phyloP scores from a whole-genome alignment of 441 rosid species.

The Gossypium aridum region DNA sequence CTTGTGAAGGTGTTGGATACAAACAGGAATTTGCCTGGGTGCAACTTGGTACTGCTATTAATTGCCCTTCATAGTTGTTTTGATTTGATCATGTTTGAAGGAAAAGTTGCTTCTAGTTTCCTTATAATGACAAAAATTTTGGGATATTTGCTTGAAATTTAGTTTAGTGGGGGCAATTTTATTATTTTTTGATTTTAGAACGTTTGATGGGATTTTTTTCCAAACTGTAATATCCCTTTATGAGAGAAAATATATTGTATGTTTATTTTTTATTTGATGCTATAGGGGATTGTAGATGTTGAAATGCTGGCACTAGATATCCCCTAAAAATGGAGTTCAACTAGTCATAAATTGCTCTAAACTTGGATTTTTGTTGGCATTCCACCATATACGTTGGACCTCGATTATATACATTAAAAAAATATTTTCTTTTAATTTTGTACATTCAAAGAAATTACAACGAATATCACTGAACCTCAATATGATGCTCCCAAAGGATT shows the following conservation, averaged over 20 bases:
- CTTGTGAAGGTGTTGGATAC: slow-evolving; percentile 70
- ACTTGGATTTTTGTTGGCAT: too few relatives aligned
- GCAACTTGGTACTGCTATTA: slow-evolving; percentile 32
- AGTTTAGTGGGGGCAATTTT: background rate
- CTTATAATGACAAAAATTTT: background rate
- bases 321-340: background rate
- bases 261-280: background rate
- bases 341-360: too few relatives aligned
- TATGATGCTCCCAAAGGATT: too few relatives aligned
- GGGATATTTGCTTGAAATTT: background rate
- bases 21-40: slow-evolving; percentile 84
- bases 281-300: background rate
- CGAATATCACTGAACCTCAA: too few relatives aligned
- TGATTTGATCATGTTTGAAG: background rate
- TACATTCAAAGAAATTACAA: too few relatives aligned
- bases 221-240: background rate
- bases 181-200: background rate
- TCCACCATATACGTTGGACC: too few relatives aligned
- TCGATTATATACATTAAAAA: too few relatives aligned
- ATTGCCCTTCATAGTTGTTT: slow-evolving; percentile 1
- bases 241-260: background rate
- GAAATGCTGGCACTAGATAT: background rate
- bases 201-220: background rate
- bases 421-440: too few relatives aligned
- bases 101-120: background rate